Percentiles rank a stretch among this genome's conserved stretches.
Evolutionary conservation across 257 asterid genomes (phyloP).

Genomic region (Penstemon davidsonii): DNA sequence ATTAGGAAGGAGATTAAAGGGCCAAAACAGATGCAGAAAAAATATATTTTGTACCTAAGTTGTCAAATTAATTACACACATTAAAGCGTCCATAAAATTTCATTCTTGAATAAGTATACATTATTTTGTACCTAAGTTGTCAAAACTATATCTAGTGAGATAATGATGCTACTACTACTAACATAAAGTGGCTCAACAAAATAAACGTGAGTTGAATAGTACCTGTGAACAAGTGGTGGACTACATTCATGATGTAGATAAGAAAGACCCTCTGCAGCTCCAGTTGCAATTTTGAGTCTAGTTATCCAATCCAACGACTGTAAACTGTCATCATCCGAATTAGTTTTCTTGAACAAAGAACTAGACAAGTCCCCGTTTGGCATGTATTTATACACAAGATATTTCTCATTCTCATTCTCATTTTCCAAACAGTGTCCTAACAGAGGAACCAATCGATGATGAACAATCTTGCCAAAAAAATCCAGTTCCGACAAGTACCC

Average conservation of each 20-base stretch:
- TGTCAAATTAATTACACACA: not conserved
- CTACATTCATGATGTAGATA: slow-evolving; percentile 89
- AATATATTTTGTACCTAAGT: not conserved
- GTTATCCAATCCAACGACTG: slow-evolving; percentile 98
- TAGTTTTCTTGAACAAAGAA: slow-evolving; percentile 73
- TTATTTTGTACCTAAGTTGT: not conserved
- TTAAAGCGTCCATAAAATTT: not conserved
- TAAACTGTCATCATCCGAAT: slow-evolving; percentile 52
- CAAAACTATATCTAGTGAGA: not conserved
- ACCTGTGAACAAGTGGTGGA: slow-evolving; percentile 97
- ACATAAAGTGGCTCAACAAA: too few species aligned
- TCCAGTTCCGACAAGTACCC: slow-evolving; percentile 61
- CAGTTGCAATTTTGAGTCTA: slow-evolving; percentile 85
- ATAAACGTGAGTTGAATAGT: slow-evolving; percentile 21
- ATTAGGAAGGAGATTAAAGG: slow-evolving; percentile 12
- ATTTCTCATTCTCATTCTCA: slow-evolving; percentile 74
- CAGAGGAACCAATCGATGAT: slow-evolving; percentile 77
- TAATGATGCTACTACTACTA: not conserved
- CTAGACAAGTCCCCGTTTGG: slow-evolving; percentile 82
- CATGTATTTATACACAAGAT: slow-evolving; percentile 78
- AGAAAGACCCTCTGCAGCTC: slow-evolving; percentile 86
- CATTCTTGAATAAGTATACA: not conserved
- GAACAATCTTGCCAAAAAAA: slow-evolving; percentile 67
- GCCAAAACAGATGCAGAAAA: not conserved
- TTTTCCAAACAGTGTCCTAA: slow-evolving; percentile 93